A percentile compares a stretch with the other conserved stretches of the same genome.
Evolutionary conservation across 2,329 filamentous ascomycete genomes (phyloP).

Genomic region (Allantophomopsis lycopodina): DNA sequence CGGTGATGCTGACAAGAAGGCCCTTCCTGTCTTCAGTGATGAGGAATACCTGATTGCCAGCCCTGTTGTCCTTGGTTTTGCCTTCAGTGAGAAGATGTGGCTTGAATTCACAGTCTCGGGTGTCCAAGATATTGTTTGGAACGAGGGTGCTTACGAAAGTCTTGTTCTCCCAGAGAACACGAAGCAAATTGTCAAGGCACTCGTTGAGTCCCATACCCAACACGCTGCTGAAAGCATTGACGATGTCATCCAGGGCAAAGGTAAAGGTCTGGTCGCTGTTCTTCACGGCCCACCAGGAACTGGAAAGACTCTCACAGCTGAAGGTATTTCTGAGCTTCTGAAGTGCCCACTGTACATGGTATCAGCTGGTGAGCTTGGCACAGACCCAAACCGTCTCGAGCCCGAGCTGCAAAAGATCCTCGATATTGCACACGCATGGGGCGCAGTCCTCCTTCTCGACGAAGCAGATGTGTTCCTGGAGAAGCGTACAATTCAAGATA

Average conservation of each 20-base stretch:
- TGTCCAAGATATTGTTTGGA: constrained; percentile 73
- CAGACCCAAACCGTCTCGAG: constrained; percentile 61
- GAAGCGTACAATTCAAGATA: constrained; percentile 69
- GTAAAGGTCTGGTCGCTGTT: constrained; percentile 69
- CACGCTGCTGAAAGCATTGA: constrained; percentile 72
- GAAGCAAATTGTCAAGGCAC: constrained; percentile 59
- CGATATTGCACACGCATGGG: constrained; percentile 77
- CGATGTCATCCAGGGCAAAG: constrained; percentile 72
- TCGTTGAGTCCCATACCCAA: constrained; percentile 76
- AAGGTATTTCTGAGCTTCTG: constrained; percentile 73
- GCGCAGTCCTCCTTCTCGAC: constrained; percentile 71
- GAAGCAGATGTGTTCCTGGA: constrained; percentile 80
- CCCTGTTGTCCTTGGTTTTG: constrained; percentile 74
- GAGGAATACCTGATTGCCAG: constrained; percentile 78
- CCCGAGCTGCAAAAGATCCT: constrained; percentile 70
- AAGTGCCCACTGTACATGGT: constrained; percentile 75
- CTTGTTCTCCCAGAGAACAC: constrained; percentile 55
- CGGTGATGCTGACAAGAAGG: constrained; percentile 17
- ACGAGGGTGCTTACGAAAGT: constrained; percentile 68
- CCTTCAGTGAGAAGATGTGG: constrained; percentile 83
- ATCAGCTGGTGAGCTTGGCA: constrained; percentile 69
- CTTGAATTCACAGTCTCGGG: constrained; percentile 74
- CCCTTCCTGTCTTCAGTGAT: constrained; percentile 50
- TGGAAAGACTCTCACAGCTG: constrained; percentile 78
- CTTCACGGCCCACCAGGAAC: constrained; percentile 79